Base-by-base conservation (phyloP, 768 basidiomycete species). In the Collybia sordida region DNA sequence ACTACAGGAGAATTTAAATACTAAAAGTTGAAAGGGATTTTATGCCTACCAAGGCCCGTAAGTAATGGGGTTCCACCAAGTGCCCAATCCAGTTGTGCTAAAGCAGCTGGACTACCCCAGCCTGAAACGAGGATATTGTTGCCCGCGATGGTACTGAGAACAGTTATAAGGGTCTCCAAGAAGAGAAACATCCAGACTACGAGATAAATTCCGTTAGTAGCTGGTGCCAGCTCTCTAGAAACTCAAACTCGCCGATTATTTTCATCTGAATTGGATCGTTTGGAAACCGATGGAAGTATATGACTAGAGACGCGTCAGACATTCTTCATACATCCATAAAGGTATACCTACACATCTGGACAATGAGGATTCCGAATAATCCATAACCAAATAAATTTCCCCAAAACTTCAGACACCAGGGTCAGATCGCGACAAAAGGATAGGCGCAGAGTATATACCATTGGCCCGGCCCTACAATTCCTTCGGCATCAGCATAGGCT, bases 131-230 rank as follows among this genome's bases (percentile, higher is more conserved):
- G 52, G 2, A 28, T 22, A 24, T 53, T 46, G 56, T 58, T 59
- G 14, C 56, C 58, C 11, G 51, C 58, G 21, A 57, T 55, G 3
- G 53, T 55, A 11, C 42, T 23, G 37, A 61, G 52, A 17, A 55
- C 21, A 15, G 51, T 61, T 19, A 55, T 47, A 22, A 57, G 18
- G 21, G 51, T 55, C 18, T 61, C 60, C 4, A 53, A 25, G 15
- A 61, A 38, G 25, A 61, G 57, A 18, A 54, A 23, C 9, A 24
- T 18, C 60, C 58, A 59, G 6, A 61, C 60, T 61, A 27, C 8
- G n/a, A 31, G 22, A 19, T 6, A 22, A 12, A 19, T 11, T 25
- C 22, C 36, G n/a, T 14, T 41, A 35, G 41, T 18, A 17, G 24
- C 23, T 18, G 2, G 17, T 21, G 22, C 6, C 14, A 38, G 27